A percentile compares a stretch with the other conserved stretches of the same genome.
Evolutionary conservation across 2,329 filamentous ascomycete species (phyloP).

Genomic region (Cladophialophora exuberans): DNA sequence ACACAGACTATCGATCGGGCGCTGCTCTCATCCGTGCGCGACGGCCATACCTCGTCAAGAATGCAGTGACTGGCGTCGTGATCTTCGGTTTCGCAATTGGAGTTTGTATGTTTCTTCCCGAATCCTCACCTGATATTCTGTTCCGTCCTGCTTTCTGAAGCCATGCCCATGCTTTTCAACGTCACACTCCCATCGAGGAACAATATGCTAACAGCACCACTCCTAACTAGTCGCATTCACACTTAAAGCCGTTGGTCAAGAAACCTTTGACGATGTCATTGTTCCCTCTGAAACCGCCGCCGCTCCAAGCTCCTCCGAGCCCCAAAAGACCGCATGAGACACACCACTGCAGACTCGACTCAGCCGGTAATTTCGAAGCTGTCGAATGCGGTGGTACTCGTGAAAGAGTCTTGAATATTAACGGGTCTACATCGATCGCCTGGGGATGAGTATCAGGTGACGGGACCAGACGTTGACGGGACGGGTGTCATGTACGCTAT

Average conservation of each 20-base stretch:
- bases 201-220: too few species aligned
- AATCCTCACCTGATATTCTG: not conserved
- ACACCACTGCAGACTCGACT: not conserved
- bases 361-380: constrained; percentile 24
- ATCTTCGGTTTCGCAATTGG: constrained; percentile 76
- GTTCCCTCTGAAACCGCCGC: constrained; percentile 72
- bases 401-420: too few species aligned
- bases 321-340: not conserved
- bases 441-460: too few species aligned
- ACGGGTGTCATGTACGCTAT: too few species aligned
- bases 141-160: too few species aligned
- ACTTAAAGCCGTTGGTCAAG: constrained; percentile 86
- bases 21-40: constrained; percentile 89
- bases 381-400: constrained; percentile 24
- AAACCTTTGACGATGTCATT: constrained; percentile 94
- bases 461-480: not conserved
- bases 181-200: too few species aligned
- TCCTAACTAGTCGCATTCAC: constrained; percentile 65
- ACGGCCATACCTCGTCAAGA: constrained; percentile 89
- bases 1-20: constrained; percentile 80
- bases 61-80: constrained; percentile 76
- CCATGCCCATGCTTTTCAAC: too few species aligned
- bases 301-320: constrained; percentile 5
- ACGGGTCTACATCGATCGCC: too few species aligned
- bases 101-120: constrained; percentile 73